Percentiles rank a stretch among this genome's conserved stretches.
Conservation (phyloP, 768 basidiomycete species). For the Tricholomella constricta region DNA sequence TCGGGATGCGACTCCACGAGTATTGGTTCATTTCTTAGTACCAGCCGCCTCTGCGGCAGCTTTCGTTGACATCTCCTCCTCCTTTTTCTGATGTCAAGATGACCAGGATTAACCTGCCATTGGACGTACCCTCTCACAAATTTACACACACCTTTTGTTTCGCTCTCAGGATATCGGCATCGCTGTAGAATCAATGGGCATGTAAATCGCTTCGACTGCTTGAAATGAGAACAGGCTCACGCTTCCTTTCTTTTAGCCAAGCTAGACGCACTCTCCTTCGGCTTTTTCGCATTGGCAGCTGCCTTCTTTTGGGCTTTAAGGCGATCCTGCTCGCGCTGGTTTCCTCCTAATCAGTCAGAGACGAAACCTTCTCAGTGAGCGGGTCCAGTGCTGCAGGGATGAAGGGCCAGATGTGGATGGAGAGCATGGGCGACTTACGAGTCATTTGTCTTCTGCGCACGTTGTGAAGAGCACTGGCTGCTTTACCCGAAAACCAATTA, state of each 20-base stretch:
- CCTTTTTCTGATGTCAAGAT: constrained; percentile 47
- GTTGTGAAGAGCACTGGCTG: constrained; percentile 4
- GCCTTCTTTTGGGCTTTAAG: constrained; percentile 73
- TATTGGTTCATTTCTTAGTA: constrained; percentile 37
- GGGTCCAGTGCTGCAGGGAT: constrained; percentile 16
- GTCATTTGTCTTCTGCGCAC: constrained; percentile 47
- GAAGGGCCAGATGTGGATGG: constrained; percentile 6
- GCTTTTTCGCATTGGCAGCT: constrained; percentile 53
- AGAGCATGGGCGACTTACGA: constrained; percentile 40
- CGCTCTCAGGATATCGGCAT: constrained; percentile 71
- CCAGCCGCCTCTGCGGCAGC: constrained; percentile 24
- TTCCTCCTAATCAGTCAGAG: constrained; percentile 58
- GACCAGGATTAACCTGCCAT: constrained; percentile 4
- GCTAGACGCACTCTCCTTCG: constrained; percentile 66
- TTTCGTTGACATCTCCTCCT: constrained; percentile 45
- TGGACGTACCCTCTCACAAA: constrained; percentile 4
- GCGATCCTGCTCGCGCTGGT: constrained; percentile 80
- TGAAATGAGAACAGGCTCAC: constrained; percentile 45
- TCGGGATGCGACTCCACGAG: constrained; percentile 14
- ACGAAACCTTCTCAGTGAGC: constrained; percentile 22
- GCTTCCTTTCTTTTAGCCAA: constrained; percentile 74
- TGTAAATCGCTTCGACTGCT: constrained; percentile 12
- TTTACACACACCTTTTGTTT: constrained; percentile 70
- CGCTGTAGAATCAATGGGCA: constrained; percentile 45
- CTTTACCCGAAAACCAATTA: constrained; percentile 12